Evolutionary conservation across 2,329 filamentous ascomycete genomes (phyloP), one percentile per base, ranked within the genome.

Genomic region (Aspergillus piperis): DNA sequence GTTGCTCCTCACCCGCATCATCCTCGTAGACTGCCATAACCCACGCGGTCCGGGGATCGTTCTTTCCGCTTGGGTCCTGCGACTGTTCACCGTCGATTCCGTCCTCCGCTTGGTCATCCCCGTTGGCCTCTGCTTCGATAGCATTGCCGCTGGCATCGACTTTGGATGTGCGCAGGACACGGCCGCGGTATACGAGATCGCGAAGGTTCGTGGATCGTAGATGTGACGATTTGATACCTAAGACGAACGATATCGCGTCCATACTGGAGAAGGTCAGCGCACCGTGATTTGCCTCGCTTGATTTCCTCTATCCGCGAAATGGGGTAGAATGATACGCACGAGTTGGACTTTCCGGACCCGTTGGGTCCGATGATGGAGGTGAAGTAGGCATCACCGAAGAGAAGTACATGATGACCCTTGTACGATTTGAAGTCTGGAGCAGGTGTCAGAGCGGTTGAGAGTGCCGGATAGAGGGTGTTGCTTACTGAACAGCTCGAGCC

Each of bases 21-120:
- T 99, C 95, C 74, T 97, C 93, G 76, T 98, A 99, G 15, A 99
- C 94, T 30, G 95, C 95, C 92, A 97, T 98, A 13, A 99, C 96
- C 94, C 94, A 99, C 3, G 95, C 96, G 2, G 89, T 95, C 75
- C 93, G 95, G 0, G 95, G 95, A 70, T 99, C 94, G 65, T 87
- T 86, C 58, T 79, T 77, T 70, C 84, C 74, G 44, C 85, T 87
- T 5, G 67, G 58, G 50, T 77, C 75, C n/a, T 87, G 88, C 58
- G 87, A 84, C 55, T 86, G 84, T 68, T 90, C 85, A 32, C 84
- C 83, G 41, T 85, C 67, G 76, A 79, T 71, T 38, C 86, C 88
- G 39, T 67, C 59, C 54, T 71, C 68, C 3, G 86, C 88, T 57
- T 87, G 84, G 57, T 86, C 84, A 64, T 89, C 85, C 19, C 84